phyloP scores from a whole-genome alignment of 2,329 filamentous ascomycete genomes.

The Colletotrichum sp. region DNA sequence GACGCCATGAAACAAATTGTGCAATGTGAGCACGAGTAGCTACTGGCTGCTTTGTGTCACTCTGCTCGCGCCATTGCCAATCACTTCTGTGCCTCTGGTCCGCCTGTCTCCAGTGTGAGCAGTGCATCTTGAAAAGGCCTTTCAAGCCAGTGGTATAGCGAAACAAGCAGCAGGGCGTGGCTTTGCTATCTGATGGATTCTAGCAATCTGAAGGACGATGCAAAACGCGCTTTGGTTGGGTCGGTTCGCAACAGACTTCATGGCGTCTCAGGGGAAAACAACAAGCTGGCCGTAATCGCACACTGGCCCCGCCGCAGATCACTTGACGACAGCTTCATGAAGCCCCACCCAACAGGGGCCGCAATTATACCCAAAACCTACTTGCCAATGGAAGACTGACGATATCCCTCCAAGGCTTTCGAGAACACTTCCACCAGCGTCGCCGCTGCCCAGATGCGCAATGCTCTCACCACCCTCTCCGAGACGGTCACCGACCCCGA shows the following conservation, averaged over 20 bases:
- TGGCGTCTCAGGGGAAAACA: neutral
- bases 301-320: neutral
- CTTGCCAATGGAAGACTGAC: constrained; percentile 34
- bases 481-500: constrained; percentile 86
- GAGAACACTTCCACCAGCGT: constrained; percentile 99
- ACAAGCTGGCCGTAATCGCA: neutral
- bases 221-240: neutral
- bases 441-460: constrained; percentile 98
- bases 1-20: neutral
- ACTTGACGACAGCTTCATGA: neutral
- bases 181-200: neutral
- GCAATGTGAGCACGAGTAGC: neutral
- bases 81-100: neutral
- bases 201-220: neutral
- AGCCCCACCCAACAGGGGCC: neutral
- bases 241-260: neutral
- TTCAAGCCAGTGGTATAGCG: neutral
- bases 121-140: neutral
- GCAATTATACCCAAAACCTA: neutral
- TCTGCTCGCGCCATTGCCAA: neutral
- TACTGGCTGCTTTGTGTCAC: neutral
- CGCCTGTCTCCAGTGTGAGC: neutral
- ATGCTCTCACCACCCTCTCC: constrained; percentile 89
- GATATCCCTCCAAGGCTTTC: constrained; percentile 73
- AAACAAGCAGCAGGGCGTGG: neutral